phyloP scores from a whole-genome alignment of 345 rosid genomes.

The Salix viminalis region DNA sequence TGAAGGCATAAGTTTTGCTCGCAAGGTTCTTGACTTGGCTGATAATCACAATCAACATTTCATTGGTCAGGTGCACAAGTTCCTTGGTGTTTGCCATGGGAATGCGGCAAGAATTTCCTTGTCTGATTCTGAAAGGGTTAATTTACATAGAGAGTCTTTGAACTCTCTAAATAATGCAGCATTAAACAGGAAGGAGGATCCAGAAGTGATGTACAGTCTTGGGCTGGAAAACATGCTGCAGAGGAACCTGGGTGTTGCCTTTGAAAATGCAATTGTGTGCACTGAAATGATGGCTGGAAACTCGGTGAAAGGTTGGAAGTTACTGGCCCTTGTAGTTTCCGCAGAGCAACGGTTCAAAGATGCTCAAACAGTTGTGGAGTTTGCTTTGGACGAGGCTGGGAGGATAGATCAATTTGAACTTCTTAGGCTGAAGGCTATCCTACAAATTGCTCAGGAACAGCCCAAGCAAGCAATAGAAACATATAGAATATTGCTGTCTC shows the following conservation, averaged over 20 bases:
- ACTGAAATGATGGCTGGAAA: slow-evolving; percentile 48
- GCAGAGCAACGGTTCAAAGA: slow-evolving; percentile 67
- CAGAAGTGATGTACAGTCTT: slow-evolving; percentile 54
- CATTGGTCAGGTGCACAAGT: slow-evolving; percentile 53
- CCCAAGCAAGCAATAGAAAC: slow-evolving; percentile 90
- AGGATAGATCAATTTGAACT: slow-evolving; percentile 63
- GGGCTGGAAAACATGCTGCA: slow-evolving; percentile 78
- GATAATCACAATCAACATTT: slow-evolving; percentile 44
- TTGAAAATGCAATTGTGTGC: slow-evolving; percentile 57
- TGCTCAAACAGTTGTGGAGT: slow-evolving; percentile 64
- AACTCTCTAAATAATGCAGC: slow-evolving; percentile 56
- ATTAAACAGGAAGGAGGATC: slow-evolving; percentile 39
- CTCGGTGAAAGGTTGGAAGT: slow-evolving; percentile 71
- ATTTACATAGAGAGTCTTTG: slow-evolving; percentile 57
- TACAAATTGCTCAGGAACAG: slow-evolving; percentile 73
- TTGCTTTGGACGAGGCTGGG: slow-evolving; percentile 72
- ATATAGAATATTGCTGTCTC: slow-evolving; percentile 65
- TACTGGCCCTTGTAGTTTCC: slow-evolving; percentile 64
- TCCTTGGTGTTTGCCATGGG: slow-evolving; percentile 83
- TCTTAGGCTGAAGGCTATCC: slow-evolving; percentile 71
- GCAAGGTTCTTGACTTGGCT: slow-evolving; percentile 38
- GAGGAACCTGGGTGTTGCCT: slow-evolving; percentile 71
- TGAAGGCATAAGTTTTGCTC: slow-evolving; percentile 63
- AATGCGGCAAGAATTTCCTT: slow-evolving; percentile 67
- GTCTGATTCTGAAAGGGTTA: slow-evolving; percentile 64